Base-by-base conservation (phyloP, 805 yeast genomes). In the Candida anglica region DNA sequence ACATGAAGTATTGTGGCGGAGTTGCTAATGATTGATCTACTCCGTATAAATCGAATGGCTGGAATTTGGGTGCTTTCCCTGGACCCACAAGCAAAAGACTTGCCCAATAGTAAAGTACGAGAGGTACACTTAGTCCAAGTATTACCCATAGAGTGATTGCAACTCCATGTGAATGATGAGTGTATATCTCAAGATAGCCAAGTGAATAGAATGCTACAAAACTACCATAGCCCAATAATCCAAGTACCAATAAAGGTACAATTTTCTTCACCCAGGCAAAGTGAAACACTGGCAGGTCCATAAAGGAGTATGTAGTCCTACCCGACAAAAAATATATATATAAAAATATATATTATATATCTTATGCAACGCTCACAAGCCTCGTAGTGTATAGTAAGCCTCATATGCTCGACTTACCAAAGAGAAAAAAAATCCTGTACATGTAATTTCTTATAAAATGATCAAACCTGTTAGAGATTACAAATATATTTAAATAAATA, bases 1-100 rank as follows among this genome's bases (percentile, higher is more conserved):
- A 84, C 13, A 70, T 50, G 50, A 86, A 89, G 16, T 69, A 60
- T 1, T 56, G 65, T 0, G 94, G 93, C 1, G 79, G 69, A 0
- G 53, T 50, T 3, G 60, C 53, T 7, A 63, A 49, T 5, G 20
- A 33, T 4, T 35, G 42, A 15, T 37, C 43, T 8, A 36, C 31
- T 9, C 36, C 41, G 38, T 54, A 55, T 20, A 63, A 24, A 39
- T 62, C 52, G 34, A 52, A 62, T 1, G 75, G 73, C 5, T 63
- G 39, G 21, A 54, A 44, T 4, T 52, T 44, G 0, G 71, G 69
- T 1, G 61, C 33, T 3, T 30, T 46, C 0, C 93, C 93, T 0
- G 89, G 85, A 0, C 89, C 91, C n/a, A 47, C 35, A 2, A 48
- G 10, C 13, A 66, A 41, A 1, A 80, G 50, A 15, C 68, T 52